These are phyloP conservation scores for Irpex sp. DNA, from an alignment of 1,284 basidiomycete species.

Conservation along the genomic window DNA sequence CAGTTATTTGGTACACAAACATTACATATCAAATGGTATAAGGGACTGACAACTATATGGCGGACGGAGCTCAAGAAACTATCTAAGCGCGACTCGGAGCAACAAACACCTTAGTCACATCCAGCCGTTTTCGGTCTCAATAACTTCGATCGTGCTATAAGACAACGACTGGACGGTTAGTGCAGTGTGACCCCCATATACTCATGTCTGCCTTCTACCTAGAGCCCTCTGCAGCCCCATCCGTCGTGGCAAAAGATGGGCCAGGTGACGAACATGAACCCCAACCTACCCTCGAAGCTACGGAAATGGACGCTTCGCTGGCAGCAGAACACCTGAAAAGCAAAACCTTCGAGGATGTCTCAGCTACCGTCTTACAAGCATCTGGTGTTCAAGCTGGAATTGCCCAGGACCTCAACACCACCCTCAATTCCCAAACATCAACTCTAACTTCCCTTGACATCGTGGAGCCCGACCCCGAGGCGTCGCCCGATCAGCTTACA, in stretches of 20 bases:
- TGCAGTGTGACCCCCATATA: background rate
- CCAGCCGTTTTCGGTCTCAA: no score
- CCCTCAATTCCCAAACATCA: background rate
- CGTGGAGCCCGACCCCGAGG: background rate
- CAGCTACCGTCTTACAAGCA: background rate
- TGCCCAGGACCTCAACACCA: background rate
- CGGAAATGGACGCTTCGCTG: background rate
- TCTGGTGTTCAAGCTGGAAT: background rate
- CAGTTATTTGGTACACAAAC: no score
- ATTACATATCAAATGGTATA: no score
- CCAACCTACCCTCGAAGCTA: background rate
- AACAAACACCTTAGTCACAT: no score
- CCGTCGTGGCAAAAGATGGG: background rate
- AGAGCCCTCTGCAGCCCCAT: background rate
- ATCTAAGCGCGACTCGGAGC: no score
- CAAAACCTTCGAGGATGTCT: background rate
- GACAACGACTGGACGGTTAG: no score
- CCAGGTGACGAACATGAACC: background rate
- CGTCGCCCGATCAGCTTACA: constrained; percentile 19
- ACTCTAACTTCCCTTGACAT: background rate
- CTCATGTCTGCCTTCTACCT: background rate
- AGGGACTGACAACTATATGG: no score
- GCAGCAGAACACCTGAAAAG: background rate
- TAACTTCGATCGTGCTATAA: no score
- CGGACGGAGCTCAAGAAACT: no score